Percentiles rank a stretch among this genome's conserved stretches.
phyloP scores from a whole-genome alignment of 1,284 basidiomycete species.

The Waitea zeae region DNA sequence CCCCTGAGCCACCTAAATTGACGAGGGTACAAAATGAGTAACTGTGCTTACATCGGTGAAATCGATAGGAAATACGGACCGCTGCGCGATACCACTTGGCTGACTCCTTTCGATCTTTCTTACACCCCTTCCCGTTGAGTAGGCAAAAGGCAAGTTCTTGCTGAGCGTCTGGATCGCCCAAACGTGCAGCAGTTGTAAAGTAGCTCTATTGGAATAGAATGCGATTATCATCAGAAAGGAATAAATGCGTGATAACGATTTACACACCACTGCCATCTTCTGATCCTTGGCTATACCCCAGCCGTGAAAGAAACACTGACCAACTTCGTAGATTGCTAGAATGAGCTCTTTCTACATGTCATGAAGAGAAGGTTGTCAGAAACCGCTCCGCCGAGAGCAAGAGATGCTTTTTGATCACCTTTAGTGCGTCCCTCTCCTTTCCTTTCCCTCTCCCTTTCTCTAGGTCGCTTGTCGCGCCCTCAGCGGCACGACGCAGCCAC shows the following conservation, averaged over 20 bases:
- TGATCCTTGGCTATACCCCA: constrained; percentile 81
- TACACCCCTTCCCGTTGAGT: constrained; percentile 76
- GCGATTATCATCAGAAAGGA: constrained; percentile 1
- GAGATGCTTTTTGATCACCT: constrained; percentile 20
- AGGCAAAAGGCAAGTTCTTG: constrained; percentile 73
- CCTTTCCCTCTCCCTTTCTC: constrained; percentile 34
- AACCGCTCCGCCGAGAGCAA: neutral
- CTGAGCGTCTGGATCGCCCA: constrained; percentile 81
- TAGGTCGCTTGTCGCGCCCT: constrained; percentile 64
- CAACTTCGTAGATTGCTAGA: constrained; percentile 82
- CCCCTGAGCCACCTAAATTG: constrained; percentile 49
- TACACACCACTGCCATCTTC: constrained; percentile 66
- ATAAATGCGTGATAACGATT: constrained; percentile 1
- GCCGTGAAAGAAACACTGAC: constrained; percentile 82
- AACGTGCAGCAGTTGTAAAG: constrained; percentile 65
- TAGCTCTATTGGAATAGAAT: constrained; percentile 39
- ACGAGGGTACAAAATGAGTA: constrained; percentile 2
- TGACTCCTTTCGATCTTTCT: constrained; percentile 75
- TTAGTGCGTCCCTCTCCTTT: constrained; percentile 22
- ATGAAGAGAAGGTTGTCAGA: too few species aligned
- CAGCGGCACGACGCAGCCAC: constrained; percentile 73
- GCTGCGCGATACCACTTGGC: constrained; percentile 84
- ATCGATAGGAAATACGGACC: constrained; percentile 23
- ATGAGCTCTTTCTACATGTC: constrained; percentile 60
- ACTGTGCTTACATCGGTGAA: too few species aligned